Conservation (phyloP, 2,329 filamentous ascomycete genomes). For the Penicillium sp. region DNA sequence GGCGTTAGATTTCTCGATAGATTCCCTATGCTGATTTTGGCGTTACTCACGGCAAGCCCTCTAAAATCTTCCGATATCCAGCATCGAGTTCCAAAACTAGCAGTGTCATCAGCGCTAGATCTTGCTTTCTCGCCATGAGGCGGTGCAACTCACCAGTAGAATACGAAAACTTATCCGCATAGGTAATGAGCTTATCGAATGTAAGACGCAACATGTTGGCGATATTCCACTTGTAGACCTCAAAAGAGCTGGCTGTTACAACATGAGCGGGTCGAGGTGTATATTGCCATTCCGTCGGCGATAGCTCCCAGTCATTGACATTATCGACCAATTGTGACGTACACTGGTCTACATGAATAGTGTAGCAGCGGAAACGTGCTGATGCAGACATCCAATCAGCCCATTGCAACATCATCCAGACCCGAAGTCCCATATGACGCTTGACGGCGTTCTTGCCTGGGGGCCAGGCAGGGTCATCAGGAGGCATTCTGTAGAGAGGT, state of each 20-base stretch:
- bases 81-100: not conserved
- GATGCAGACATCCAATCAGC: constrained; percentile 3
- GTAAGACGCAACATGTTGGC: not conserved
- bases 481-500: not conserved
- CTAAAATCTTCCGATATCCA: not conserved
- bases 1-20: not conserved
- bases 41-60: not conserved
- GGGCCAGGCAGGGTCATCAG: constrained; percentile 1
- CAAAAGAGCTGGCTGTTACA: not conserved
- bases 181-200: not conserved
- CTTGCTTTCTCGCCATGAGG: not conserved
- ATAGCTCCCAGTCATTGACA: constrained; percentile 1
- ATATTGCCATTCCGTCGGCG: constrained; percentile 1
- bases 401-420: constrained; percentile 3
- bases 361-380: not conserved
- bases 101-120: not conserved
- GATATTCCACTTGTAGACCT: constrained; percentile 1
- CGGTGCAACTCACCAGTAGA: not conserved
- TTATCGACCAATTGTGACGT: not conserved
- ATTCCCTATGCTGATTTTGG: not conserved
- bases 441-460: constrained; percentile 1
- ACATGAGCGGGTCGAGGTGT: not conserved
- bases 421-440: not conserved
- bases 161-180: not conserved
- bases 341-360: not conserved